Conservation (phyloP, 768 basidiomycete genomes). For the Podaxis carcinomalis region DNA sequence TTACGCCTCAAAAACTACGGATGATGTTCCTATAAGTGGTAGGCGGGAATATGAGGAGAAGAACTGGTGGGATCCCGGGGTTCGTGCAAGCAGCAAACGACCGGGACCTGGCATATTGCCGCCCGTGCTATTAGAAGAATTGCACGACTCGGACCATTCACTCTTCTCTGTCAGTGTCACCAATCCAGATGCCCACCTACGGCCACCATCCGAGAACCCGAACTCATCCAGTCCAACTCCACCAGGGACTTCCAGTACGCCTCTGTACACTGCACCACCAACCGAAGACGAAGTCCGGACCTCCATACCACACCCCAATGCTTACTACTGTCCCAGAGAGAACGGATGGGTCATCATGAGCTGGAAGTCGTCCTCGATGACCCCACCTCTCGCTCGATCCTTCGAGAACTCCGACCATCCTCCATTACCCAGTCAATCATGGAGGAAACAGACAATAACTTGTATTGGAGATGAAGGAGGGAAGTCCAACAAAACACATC, state of each 20-base stretch:
- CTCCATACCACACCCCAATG: conserved; percentile 76
- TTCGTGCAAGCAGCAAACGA: conserved; percentile 40
- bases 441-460: conserved; percentile 42
- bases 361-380: conserved; percentile 60
- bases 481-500: conserved; percentile 63
- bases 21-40: conserved; percentile 51
- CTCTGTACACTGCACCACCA: conserved; percentile 20
- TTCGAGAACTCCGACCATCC: conserved; percentile 39
- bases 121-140: conserved; percentile 57
- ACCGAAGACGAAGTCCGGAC: conserved; percentile 62
- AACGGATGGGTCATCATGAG: conserved; percentile 78
- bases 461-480: conserved; percentile 51
- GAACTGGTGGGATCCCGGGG: conserved; percentile 62
- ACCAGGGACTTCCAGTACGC: conserved; percentile 19
- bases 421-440: conserved; percentile 48
- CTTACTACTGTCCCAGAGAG: conserved; percentile 78
- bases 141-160: conserved; percentile 72
- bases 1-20: conserved; percentile 17
- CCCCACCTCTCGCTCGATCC: conserved; percentile 57
- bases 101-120: conserved; percentile 73
- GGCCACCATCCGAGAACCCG: conserved; percentile 13
- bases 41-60: conserved; percentile 57
- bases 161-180: conserved; percentile 56
- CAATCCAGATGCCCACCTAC: conserved; percentile 19
- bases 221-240: conserved; percentile 15